phyloP scores from a whole-genome alignment of 306 rosid species.

The Sphenostylis stenocarpa region DNA sequence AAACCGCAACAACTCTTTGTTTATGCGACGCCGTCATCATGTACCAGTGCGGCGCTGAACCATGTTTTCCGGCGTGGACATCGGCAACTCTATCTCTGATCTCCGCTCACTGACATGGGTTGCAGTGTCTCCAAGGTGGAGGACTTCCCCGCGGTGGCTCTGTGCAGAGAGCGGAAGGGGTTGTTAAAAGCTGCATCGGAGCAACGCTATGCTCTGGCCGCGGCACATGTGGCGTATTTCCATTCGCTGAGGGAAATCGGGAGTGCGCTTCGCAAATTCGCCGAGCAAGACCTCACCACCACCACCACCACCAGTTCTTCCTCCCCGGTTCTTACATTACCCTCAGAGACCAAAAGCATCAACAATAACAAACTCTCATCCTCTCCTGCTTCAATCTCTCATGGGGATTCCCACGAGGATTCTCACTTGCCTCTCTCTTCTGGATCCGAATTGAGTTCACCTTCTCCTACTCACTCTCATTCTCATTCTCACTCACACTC shows the following conservation, averaged over 20 bases:
- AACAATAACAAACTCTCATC: constrained; percentile 28
- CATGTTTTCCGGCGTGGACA: not conserved
- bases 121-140: constrained; percentile 86
- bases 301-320: constrained; percentile 36
- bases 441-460: constrained; percentile 54
- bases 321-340: constrained; percentile 90
- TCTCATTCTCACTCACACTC: constrained; percentile 28
- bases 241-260: constrained; percentile 78
- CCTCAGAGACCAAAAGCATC: constrained; percentile 50
- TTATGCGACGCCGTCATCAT: constrained; percentile 31
- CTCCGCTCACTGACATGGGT: constrained; percentile 58
- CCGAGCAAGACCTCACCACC: constrained; percentile 66
- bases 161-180: constrained; percentile 72
- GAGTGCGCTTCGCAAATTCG: constrained; percentile 70
- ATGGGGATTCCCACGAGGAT: constrained; percentile 31
- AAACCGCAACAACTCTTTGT: too few species aligned
- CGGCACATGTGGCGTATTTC: constrained; percentile 82
- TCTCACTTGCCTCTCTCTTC: constrained; percentile 74
- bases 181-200: constrained; percentile 75
- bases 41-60: constrained; percentile 9
- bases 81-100: not conserved
- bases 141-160: constrained; percentile 78
- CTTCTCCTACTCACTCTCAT: constrained; percentile 38
- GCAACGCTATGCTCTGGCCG: constrained; percentile 85
- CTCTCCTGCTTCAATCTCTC: constrained; percentile 60